Evolutionary conservation across 2,329 filamentous ascomycete species (phyloP).

Genomic region (Neofusicoccum parvum): DNA sequence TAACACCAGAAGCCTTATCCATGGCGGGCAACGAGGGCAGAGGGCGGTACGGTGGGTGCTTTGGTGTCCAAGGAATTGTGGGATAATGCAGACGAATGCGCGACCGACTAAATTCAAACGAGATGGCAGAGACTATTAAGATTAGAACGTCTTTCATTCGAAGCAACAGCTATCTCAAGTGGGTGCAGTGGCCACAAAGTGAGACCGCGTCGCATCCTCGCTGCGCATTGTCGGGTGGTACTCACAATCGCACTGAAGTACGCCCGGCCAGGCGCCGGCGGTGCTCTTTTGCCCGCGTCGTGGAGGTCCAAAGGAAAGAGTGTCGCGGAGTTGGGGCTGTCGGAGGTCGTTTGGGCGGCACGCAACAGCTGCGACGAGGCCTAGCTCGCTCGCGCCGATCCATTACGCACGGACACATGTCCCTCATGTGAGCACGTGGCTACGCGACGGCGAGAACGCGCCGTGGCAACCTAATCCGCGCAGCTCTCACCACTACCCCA

Average conservation of each 20-base stretch:
- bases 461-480: not conserved
- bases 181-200: not conserved
- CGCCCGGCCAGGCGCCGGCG: not conserved
- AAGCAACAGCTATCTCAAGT: not conserved
- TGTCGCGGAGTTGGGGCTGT: not conserved
- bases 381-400: not conserved
- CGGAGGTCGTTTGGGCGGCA: not conserved
- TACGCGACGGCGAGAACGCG: not conserved
- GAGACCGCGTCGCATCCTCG: not conserved
- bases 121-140: not conserved
- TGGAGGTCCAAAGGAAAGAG: not conserved
- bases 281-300: not conserved
- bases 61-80: not conserved
- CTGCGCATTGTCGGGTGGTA: not conserved
- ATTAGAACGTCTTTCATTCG: not conserved
- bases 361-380: not conserved
- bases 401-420: not conserved
- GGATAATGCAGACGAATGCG: not conserved
- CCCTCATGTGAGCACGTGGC: too few species aligned
- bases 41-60: not conserved
- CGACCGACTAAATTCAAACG: not conserved
- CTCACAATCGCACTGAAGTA: not conserved
- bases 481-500: not conserved
- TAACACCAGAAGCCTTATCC: conserved; percentile 14
- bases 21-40: not conserved